Evolutionary conservation across 2,329 filamentous ascomycete species (phyloP).

Genomic region (Ramularia collo-cygni): DNA sequence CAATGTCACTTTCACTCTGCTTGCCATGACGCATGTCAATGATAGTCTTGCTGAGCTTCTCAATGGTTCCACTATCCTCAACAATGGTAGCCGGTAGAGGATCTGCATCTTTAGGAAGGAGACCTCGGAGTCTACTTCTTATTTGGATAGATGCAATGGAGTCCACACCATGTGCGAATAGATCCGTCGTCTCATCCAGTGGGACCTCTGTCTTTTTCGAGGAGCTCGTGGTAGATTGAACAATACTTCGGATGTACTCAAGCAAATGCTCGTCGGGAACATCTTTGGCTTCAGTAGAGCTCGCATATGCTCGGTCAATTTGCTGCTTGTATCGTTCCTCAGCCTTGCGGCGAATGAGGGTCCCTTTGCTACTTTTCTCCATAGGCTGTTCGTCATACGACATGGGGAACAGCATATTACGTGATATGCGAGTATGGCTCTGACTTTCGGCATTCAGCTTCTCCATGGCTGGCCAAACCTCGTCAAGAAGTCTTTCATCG

Average conservation of each 20-base stretch:
- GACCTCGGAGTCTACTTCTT: constrained; percentile 31
- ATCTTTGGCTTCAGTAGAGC: constrained; percentile 10
- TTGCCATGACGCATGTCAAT: constrained; percentile 35
- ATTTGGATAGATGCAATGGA: constrained; percentile 53
- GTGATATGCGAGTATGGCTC: constrained; percentile 45
- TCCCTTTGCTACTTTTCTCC: constrained; percentile 59
- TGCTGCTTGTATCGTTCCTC: constrained; percentile 43
- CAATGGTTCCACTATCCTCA: constrained; percentile 53
- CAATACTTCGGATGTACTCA: constrained; percentile 26
- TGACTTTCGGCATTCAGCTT: constrained; percentile 45
- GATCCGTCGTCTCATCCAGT: constrained; percentile 34
- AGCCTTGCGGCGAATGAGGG: constrained; percentile 46
- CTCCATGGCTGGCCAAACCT: constrained; percentile 41
- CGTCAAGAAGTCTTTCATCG: constrained; percentile 35
- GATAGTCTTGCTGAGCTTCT: constrained; percentile 34
- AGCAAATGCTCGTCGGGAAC: constrained; percentile 31
- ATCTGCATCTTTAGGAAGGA: constrained; percentile 30
- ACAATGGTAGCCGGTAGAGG: constrained; percentile 51
- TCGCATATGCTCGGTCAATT: constrained; percentile 44
- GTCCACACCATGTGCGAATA: constrained; percentile 55
- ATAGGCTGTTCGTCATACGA: constrained; percentile 32
- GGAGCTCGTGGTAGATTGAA: constrained; percentile 18
- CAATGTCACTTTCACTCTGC: constrained; percentile 17
- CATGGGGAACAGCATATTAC: constrained; percentile 46
- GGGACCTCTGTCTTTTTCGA: not conserved